Evolutionary conservation across 2,329 filamentous ascomycete genomes (phyloP).

Genomic region (Cercospora brassicicola): DNA sequence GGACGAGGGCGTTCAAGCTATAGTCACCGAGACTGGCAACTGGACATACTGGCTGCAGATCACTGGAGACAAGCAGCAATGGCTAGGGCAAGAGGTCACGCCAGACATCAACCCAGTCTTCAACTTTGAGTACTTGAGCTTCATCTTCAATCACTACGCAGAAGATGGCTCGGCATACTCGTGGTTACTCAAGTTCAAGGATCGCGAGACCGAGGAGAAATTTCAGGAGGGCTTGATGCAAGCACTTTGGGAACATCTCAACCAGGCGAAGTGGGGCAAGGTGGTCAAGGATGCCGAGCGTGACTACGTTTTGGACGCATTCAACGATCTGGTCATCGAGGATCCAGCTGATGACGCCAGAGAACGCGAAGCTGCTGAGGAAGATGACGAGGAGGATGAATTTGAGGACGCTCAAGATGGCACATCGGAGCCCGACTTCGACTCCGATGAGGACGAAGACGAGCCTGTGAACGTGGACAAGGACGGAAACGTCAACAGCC

Average conservation of each 20-base stretch:
- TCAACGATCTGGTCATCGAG: conserved; percentile 91
- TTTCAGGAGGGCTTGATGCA: conserved; percentile 96
- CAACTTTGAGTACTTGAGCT: conserved; percentile 98
- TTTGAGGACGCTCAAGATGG: conserved; percentile 66
- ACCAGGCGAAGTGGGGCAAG: conserved; percentile 91
- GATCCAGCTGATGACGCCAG: conserved; percentile 63
- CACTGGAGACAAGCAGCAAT: conserved; percentile 70
- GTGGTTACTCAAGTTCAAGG: conserved; percentile 90
- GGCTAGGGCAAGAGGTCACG: conserved; percentile 81
- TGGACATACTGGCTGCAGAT: conserved; percentile 98
- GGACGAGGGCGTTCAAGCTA: conserved; percentile 71
- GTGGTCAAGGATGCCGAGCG: conserved; percentile 80
- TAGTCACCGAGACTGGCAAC: conserved; percentile 79
- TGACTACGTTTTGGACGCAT: conserved; percentile 92
- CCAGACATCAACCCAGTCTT: conserved; percentile 97
- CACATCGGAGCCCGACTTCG: conserved; percentile 68
- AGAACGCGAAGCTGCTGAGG: conserved; percentile 56
- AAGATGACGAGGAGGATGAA: conserved; percentile 56
- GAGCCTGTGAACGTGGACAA: conserved; percentile 69
- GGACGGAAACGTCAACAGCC: conserved; percentile 85
- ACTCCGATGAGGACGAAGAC: conserved; percentile 72
- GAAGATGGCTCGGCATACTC: conserved; percentile 88
- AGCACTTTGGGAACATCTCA: conserved; percentile 93
- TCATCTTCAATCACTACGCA: conserved; percentile 97
- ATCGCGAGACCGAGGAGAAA: conserved; percentile 73